Evolutionary conservation across 805 yeast species (phyloP).

Genomic region (Yarrowia phangngaensis): DNA sequence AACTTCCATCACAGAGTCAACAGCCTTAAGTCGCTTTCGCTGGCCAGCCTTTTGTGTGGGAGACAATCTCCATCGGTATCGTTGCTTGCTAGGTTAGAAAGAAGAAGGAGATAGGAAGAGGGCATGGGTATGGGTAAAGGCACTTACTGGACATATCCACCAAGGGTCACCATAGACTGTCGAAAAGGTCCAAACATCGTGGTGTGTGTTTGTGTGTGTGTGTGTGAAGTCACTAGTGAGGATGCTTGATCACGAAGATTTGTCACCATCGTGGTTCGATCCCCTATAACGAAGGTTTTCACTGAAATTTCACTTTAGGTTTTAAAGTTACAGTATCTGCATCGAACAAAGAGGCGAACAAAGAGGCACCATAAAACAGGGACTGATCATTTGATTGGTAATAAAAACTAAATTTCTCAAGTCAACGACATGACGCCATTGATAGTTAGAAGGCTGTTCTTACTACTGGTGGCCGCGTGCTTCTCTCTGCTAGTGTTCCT

Average conservation of each 20-base stretch:
- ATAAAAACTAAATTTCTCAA: no score
- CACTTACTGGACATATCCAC: constrained; percentile 73
- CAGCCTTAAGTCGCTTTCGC: constrained; percentile 74
- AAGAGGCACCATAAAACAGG: no score
- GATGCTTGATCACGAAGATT: no score
- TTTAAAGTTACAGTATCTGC: no score
- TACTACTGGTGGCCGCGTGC: constrained; percentile 3
- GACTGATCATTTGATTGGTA: no score
- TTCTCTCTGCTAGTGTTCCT: constrained; percentile 2
- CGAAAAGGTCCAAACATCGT: constrained; percentile 71
- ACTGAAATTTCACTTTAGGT: no score
- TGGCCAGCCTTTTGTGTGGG: constrained; percentile 83
- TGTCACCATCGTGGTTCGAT: no score
- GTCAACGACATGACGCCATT: constrained; percentile 1
- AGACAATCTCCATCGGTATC: constrained; percentile 51
- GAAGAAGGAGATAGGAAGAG: neutral
- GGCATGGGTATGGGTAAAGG: neutral
- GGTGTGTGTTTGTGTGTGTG: neutral
- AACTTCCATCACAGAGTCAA: constrained; percentile 71
- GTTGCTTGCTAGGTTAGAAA: constrained; percentile 5
- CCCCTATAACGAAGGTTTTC: no score
- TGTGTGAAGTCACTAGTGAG: constrained; percentile 3
- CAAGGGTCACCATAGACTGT: constrained; percentile 52
- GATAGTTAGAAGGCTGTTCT: constrained; percentile 18
- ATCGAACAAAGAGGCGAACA: no score